Percentiles rank a stretch among this genome's conserved stretches.
Conservation (phyloP, 2,329 filamentous ascomycete genomes). For the Leptographium galeiforme region DNA sequence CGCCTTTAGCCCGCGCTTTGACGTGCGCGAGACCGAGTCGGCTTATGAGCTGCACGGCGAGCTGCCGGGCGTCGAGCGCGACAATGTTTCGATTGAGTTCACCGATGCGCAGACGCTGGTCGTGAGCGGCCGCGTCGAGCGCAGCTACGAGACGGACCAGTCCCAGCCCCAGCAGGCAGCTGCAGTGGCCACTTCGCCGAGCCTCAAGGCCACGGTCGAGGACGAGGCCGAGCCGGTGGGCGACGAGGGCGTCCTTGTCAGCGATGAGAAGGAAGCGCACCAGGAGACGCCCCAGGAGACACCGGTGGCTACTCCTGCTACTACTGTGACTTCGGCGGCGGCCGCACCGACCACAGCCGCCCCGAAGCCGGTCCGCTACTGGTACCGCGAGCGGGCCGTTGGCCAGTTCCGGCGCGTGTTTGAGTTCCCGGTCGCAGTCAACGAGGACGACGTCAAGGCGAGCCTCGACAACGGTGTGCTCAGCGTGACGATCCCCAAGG, state of each 20-base stretch:
- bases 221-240: constrained; percentile 32
- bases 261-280: constrained; percentile 9
- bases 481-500: constrained; percentile 51
- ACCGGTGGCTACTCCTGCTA: not conserved
- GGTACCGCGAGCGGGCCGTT: constrained; percentile 52
- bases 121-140: constrained; percentile 57
- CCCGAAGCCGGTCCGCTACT: constrained; percentile 34
- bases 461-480: constrained; percentile 53
- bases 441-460: constrained; percentile 48
- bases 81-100: constrained; percentile 67
- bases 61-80: constrained; percentile 61
- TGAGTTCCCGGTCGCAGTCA: constrained; percentile 51
- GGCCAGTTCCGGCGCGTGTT: constrained; percentile 58
- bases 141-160: constrained; percentile 29
- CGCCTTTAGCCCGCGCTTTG: constrained; percentile 63
- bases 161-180: constrained; percentile 11
- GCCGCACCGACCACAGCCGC: constrained; percentile 6
- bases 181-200: constrained; percentile 16
- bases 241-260: constrained; percentile 14
- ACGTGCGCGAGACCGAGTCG: constrained; percentile 56
- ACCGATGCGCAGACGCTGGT: constrained; percentile 60
- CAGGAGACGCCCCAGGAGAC: not conserved
- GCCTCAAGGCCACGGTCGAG: constrained; percentile 51
- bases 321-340: constrained; percentile 1
- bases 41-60: constrained; percentile 69